phyloP scores from a whole-genome alignment of 768 basidiomycete species.

The Paxillus rubicundulus region DNA sequence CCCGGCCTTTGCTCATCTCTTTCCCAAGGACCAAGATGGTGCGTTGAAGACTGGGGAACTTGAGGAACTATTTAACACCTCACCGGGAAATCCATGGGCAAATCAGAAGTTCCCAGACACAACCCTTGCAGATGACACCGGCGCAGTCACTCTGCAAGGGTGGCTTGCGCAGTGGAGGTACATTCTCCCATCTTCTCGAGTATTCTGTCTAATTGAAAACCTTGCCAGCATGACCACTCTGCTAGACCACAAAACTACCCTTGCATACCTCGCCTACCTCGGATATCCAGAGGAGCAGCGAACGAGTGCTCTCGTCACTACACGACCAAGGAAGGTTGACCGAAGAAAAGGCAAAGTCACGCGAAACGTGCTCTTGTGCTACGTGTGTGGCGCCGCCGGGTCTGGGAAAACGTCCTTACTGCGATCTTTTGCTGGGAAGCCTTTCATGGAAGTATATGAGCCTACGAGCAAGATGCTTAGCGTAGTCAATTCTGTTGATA shows the following conservation, averaged over 20 bases:
- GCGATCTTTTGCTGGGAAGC: conserved; percentile 82
- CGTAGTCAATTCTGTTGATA: conserved; percentile 94
- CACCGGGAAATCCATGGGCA: conserved; percentile 96
- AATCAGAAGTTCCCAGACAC: conserved; percentile 89
- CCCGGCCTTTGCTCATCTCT: conserved; percentile 1
- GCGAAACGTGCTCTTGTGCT: conserved; percentile 89
- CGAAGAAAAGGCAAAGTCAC: conserved; percentile 85
- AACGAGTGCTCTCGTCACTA: conserved; percentile 84
- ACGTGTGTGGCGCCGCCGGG: conserved; percentile 93
- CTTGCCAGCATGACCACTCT: conserved; percentile 87
- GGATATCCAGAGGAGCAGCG: conserved; percentile 80
- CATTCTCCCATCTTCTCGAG: conserved; percentile 18
- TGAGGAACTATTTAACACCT: conserved; percentile 86
- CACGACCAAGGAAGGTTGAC: conserved; percentile 79
- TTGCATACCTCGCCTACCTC: conserved; percentile 93
- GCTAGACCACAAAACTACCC: conserved; percentile 86
- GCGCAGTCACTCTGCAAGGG: conserved; percentile 92
- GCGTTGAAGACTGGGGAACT: conserved; percentile 82
- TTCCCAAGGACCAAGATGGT: conserved; percentile 84
- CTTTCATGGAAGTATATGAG: conserved; percentile 71
- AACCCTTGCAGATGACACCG: conserved; percentile 81
- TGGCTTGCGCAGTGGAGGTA: conserved; percentile 99
- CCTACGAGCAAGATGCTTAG: conserved; percentile 88
- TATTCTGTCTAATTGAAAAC: conserved; percentile 1
- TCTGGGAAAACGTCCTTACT: conserved; percentile 91